These are phyloP conservation scores for Aphanomyces invadans DNA, from an alignment of 352 stramenopile species.

Conservation along the genomic window DNA sequence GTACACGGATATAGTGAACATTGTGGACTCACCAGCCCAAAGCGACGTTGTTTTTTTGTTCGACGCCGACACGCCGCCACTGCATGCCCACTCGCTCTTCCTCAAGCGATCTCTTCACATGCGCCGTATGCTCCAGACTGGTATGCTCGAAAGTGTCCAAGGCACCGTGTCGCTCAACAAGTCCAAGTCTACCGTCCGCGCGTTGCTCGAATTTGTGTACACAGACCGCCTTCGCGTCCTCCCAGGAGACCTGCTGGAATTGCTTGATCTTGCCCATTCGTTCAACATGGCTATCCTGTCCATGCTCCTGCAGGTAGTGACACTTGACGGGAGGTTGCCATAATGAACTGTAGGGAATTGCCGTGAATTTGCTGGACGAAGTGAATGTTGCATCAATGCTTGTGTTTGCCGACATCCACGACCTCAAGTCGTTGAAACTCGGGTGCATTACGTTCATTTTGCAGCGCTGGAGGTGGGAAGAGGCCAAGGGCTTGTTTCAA, in stretches of 20 bases:
- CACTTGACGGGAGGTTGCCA: not conserved
- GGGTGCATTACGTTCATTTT: slow-evolving; percentile 10
- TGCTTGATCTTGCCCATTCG: not conserved
- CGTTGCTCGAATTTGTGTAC: slow-evolving; percentile 10
- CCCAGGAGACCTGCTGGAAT: not conserved
- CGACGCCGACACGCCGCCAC: not conserved
- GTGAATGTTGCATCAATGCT: slow-evolving; percentile 4
- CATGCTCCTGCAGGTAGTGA: not conserved
- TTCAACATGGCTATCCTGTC: slow-evolving; percentile 13
- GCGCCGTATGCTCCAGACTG: slow-evolving; percentile 6
- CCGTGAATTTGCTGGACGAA: slow-evolving; percentile 12
- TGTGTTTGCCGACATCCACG: slow-evolving; percentile 13
- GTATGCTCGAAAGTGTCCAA: slow-evolving; percentile 9
- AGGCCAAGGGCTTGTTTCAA: not conserved
- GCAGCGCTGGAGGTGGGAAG: not conserved
- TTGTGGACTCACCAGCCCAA: not conserved
- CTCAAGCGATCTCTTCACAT: slow-evolving; percentile 3
- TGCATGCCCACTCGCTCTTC: slow-evolving; percentile 1
- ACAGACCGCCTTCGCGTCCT: not conserved
- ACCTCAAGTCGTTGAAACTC: not conserved
- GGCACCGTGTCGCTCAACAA: slow-evolving; percentile 11
- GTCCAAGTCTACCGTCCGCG: not conserved
- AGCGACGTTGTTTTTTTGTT: not conserved
- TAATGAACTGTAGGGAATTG: slow-evolving; percentile 16
- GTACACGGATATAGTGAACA: not conserved